Evolutionary conservation across 2,329 filamentous ascomycete species (phyloP).

Genomic region (Dichotomopilus funicola): DNA sequence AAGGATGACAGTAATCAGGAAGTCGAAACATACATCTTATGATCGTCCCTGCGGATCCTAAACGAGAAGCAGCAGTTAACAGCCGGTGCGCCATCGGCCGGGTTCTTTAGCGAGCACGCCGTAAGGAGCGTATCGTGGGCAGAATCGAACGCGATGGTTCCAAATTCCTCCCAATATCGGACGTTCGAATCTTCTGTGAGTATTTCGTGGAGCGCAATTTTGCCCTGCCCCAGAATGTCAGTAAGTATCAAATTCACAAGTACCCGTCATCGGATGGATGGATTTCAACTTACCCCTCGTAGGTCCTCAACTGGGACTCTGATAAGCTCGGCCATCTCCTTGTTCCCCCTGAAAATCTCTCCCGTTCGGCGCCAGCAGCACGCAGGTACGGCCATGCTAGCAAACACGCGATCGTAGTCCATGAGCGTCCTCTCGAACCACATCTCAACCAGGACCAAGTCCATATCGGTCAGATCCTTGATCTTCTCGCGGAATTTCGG

Average conservation of each 20-base stretch:
- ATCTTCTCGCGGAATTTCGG: constrained; percentile 96
- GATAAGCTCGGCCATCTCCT: constrained; percentile 97
- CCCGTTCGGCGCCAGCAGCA: constrained; percentile 96
- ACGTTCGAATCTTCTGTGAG: constrained; percentile 91
- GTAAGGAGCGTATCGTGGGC: constrained; percentile 93
- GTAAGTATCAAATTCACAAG: neutral
- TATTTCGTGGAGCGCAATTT: constrained; percentile 91
- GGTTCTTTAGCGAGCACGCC: constrained; percentile 83
- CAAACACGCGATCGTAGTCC: constrained; percentile 98
- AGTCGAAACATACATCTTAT: constrained; percentile 75
- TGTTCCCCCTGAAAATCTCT: constrained; percentile 95
- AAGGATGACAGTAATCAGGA: neutral
- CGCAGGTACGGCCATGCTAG: constrained; percentile 96
- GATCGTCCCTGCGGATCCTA: constrained; percentile 86
- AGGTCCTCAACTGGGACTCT: constrained; percentile 85
- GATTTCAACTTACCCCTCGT: constrained; percentile 64
- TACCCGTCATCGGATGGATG: neutral
- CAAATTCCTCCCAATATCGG: constrained; percentile 98
- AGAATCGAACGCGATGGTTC: constrained; percentile 91
- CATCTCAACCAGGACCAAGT: constrained; percentile 94
- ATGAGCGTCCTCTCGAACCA: constrained; percentile 96
- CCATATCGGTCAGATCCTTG: constrained; percentile 84
- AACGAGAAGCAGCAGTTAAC: constrained; percentile 96
- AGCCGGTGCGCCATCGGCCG: constrained; percentile 59
- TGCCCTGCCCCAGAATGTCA: constrained; percentile 54